Percentiles rank a stretch among this genome's conserved stretches.
Evolutionary conservation across 768 basidiomycete species (phyloP).

Genomic region (Clathrus columnatus): DNA sequence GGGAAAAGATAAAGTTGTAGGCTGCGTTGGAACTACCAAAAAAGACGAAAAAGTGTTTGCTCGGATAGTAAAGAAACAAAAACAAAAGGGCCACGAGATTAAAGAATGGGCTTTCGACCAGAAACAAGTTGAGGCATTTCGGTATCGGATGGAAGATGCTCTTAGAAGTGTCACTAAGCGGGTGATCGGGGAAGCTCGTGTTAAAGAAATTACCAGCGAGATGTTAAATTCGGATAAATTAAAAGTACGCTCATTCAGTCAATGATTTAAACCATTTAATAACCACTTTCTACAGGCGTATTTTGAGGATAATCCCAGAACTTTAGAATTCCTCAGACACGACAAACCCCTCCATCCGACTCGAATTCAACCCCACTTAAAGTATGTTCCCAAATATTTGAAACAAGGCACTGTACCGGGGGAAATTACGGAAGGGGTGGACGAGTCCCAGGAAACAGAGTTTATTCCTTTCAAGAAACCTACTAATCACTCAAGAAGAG

Average conservation of each 20-base stretch:
- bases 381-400: conserved; percentile 89
- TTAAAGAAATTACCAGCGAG: conserved; percentile 90
- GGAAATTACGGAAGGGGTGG: conserved; percentile 14
- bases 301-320: conserved; percentile 93
- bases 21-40: conserved; percentile 56
- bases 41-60: conserved; percentile 70
- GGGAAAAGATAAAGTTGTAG: conserved; percentile 70
- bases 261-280: neutral
- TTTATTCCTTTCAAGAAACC: conserved; percentile 72
- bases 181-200: conserved; percentile 80
- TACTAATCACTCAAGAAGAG: conserved; percentile 33
- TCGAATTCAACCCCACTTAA: conserved; percentile 88
- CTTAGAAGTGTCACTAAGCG: conserved; percentile 79
- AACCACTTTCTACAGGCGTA: conserved; percentile 58
- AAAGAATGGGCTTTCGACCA: conserved; percentile 93
- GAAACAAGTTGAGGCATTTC: conserved; percentile 93
- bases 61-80: conserved; percentile 71
- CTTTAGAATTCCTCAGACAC: conserved; percentile 86
- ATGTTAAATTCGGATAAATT: conserved; percentile 93
- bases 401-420: conserved; percentile 67
- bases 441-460: conserved; percentile 31
- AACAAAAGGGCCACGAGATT: conserved; percentile 43
- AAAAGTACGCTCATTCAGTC: conserved; percentile 46
- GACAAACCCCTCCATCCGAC: conserved; percentile 91
- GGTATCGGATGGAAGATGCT: conserved; percentile 98